These are phyloP conservation scores for Zoysia japonica DNA, from an alignment of 176 grass and related monocot species.

Conservation along the genomic window DNA sequence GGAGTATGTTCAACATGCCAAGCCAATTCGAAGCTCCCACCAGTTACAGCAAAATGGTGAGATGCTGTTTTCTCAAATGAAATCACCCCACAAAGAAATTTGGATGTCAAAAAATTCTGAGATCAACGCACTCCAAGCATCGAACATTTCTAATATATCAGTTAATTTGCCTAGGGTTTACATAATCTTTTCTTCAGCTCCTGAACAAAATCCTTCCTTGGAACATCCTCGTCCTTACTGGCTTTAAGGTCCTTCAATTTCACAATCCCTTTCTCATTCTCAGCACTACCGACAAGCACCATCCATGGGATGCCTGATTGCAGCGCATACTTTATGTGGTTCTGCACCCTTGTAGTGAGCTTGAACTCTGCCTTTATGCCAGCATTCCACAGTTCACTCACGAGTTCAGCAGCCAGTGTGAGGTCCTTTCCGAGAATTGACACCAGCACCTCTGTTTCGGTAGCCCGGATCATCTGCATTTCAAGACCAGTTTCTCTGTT, in stretches of 20 bases:
- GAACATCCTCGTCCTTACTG: conserved; percentile 63
- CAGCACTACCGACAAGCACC: conserved; percentile 72
- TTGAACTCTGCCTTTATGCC: conserved; percentile 92
- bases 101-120: neutral
- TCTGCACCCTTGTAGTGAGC: conserved; percentile 64
- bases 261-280: conserved; percentile 50
- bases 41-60: neutral
- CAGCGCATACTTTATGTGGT: conserved; percentile 66
- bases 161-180: conserved; percentile 8
- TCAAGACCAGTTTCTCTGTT: neutral
- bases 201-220: conserved; percentile 55
- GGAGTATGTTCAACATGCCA: neutral
- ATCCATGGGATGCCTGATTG: conserved; percentile 78
- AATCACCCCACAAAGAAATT: conserved; percentile 1
- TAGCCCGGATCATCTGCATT: conserved; percentile 63
- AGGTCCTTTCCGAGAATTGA: conserved; percentile 87
- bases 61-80: neutral
- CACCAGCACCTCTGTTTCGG: conserved; percentile 86
- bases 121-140: neutral
- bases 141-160: neutral
- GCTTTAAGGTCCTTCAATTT: conserved; percentile 80
- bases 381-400: conserved; percentile 76
- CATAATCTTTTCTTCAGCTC: conserved; percentile 56
- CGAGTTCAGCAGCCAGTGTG: conserved; percentile 62
- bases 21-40: neutral